Evolutionary conservation across 306 rosid species (phyloP).

Genomic region (Rosa multiflora): DNA sequence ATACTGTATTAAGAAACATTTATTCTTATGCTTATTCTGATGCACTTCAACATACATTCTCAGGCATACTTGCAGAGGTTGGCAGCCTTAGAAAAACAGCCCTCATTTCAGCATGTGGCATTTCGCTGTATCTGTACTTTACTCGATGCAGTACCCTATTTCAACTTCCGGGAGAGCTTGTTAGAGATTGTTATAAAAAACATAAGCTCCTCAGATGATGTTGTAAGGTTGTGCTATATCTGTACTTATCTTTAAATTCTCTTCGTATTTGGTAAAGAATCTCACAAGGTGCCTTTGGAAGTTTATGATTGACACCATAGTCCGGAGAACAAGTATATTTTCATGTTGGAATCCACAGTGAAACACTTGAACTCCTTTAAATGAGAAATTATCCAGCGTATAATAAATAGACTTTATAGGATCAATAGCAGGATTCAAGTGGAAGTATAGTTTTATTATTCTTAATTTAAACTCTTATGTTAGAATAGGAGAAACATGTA

Average conservation of each 20-base stretch:
- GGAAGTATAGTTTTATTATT: background rate
- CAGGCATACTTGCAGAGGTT: conserved; percentile 85
- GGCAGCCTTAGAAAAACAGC: conserved; percentile 58
- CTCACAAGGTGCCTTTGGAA: conserved; percentile 1
- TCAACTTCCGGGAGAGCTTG: conserved; percentile 84
- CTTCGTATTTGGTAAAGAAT: background rate
- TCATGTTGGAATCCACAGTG: background rate
- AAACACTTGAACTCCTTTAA: background rate
- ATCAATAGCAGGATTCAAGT: background rate
- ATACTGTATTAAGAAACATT: background rate
- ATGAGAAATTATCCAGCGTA: background rate
- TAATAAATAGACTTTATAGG: background rate
- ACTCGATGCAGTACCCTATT: conserved; percentile 87
- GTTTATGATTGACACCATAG: background rate
- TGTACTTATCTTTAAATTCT: background rate
- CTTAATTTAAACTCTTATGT: background rate
- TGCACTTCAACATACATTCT: background rate
- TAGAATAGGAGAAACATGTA: background rate
- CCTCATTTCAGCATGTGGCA: conserved; percentile 64
- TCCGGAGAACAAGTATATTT: background rate
- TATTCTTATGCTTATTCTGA: conserved; percentile 18
- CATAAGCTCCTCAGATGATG: conserved; percentile 64
- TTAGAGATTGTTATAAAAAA: conserved; percentile 64
- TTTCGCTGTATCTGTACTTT: conserved; percentile 76
- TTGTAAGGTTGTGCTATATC: conserved; percentile 63